Evolutionary conservation across 345 rosid genomes (phyloP), one percentile per base, ranked within the genome.

Genomic region (Moricandia arvensis): DNA sequence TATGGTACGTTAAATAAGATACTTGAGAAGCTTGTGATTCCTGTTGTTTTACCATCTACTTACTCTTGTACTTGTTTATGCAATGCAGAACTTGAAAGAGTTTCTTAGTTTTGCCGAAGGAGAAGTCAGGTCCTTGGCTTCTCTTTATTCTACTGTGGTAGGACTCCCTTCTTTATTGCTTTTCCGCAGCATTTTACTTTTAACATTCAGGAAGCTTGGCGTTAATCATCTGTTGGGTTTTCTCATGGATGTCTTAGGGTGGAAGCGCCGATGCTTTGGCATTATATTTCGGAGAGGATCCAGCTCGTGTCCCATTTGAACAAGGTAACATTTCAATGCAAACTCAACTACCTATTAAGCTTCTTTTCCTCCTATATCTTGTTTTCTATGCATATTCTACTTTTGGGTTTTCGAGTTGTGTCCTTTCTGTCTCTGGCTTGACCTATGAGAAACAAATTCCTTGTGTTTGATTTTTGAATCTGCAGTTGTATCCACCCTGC

Each of bases 271-370:
- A 91, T 86, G 87, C 88, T 7, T 86, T 89, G 83, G 88, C 92
- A 34, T 87, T 85, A 73, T 91, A 89, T 79, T 91, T 91, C 66
- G 97, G 97, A 67, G 95, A 91, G 80, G 97, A 91, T 82, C 97
- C 97, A 37, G 88, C 90, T 24, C 97, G 95, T 35, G 91, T 88
- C 45, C 90, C 95, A 35, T 91, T 91, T 57, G 95, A 91, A 80
- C 95, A 91, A 89, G 97, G 95, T 91, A 74, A 59, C 55, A 72
- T 62, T 61, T 66, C 2, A 9, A 26, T 51, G 64, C 58, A 57
- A 74, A 65, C 68, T 45, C 43, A 68, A 27, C 55, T 31, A 63
- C 47, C 17, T 54, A 35, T 59, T 24, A 11, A 24, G 65, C 71
- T 75, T 59, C 11, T 71, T 65, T 24, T 58, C 38, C n/a, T 43